Percentiles rank a stretch among this genome's conserved stretches.
These are phyloP conservation scores for Hysterium pulicare DNA, from an alignment of 2,329 filamentous ascomycete genomes.

Conservation along the genomic window DNA sequence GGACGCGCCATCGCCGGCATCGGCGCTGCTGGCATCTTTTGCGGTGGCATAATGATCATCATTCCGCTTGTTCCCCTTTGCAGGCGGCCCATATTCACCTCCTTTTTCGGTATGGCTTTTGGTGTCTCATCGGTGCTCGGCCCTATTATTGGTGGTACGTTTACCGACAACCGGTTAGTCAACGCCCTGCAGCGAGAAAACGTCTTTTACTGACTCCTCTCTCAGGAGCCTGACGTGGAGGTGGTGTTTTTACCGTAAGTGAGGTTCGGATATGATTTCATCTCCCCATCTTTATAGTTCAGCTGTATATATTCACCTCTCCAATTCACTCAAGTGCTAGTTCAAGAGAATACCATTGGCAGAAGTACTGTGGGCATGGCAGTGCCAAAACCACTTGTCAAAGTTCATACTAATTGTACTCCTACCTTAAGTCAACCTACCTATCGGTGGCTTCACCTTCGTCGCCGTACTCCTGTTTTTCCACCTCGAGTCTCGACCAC, in stretches of 20 bases:
- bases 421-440: slow-evolving; percentile 11
- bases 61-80: slow-evolving; percentile 35
- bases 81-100: slow-evolving; percentile 35
- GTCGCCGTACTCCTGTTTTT: slow-evolving; percentile 35
- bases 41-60: slow-evolving; percentile 39
- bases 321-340: too few species aligned
- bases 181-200: slow-evolving; percentile 29
- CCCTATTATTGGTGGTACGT: slow-evolving; percentile 13
- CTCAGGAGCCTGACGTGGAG: slow-evolving; percentile 16
- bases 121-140: slow-evolving; percentile 18
- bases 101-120: slow-evolving; percentile 8
- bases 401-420: too few species aligned
- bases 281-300: neutral
- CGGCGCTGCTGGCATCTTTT: slow-evolving; percentile 43
- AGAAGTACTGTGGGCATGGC: neutral
- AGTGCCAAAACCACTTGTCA: too few species aligned
- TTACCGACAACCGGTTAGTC: slow-evolving; percentile 12
- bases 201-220: slow-evolving; percentile 27
- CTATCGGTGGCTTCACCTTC: slow-evolving; percentile 4
- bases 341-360: neutral
- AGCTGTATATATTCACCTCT: neutral
- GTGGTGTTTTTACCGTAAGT: slow-evolving; percentile 25
- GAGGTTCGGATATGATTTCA: too few species aligned
- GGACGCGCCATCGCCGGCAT: slow-evolving; percentile 42
- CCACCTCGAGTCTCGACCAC: slow-evolving; percentile 2